phyloP scores from a whole-genome alignment of 2,329 filamentous ascomycete genomes.

The Claviceps sorghi region DNA sequence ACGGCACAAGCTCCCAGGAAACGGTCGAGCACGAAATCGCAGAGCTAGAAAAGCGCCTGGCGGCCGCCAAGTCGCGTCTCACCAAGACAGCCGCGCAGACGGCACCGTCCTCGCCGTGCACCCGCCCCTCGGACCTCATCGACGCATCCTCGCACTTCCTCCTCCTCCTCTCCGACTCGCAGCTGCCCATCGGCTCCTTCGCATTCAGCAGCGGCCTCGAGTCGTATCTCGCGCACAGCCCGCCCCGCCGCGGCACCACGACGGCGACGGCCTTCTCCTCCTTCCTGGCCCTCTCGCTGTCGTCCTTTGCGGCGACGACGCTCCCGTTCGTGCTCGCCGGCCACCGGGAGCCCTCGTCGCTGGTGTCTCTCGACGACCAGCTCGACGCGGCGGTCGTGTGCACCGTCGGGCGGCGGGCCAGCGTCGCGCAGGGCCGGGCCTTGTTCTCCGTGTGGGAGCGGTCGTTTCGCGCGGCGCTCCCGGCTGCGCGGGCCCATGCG shows the following conservation, averaged over 20 bases:
- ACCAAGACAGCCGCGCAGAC: background rate
- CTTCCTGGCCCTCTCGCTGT: slow-evolving; percentile 58
- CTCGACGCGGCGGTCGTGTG: slow-evolving; percentile 66
- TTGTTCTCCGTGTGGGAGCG: slow-evolving; percentile 64
- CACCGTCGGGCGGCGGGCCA: slow-evolving; percentile 63
- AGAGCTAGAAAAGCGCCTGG: slow-evolving; percentile 40
- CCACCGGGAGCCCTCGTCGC: slow-evolving; percentile 35
- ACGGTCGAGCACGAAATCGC: slow-evolving; percentile 39
- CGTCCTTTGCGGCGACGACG: slow-evolving; percentile 55
- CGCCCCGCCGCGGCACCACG: slow-evolving; percentile 16
- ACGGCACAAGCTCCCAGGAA: slow-evolving; percentile 13
- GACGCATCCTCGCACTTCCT: slow-evolving; percentile 43
- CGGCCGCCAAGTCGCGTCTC: slow-evolving; percentile 29
- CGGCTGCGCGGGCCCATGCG: slow-evolving; percentile 11
- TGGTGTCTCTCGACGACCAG: slow-evolving; percentile 53
- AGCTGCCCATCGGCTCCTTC: slow-evolving; percentile 71
- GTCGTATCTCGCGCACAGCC: slow-evolving; percentile 61
- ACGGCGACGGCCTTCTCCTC: slow-evolving; percentile 35
- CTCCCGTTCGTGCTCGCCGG: slow-evolving; percentile 62
- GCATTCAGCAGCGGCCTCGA: slow-evolving; percentile 74
- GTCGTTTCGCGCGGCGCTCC: slow-evolving; percentile 36
- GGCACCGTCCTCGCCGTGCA: background rate
- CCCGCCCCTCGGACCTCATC: too few species aligned
- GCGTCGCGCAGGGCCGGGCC: slow-evolving; percentile 60
- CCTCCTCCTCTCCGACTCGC: slow-evolving; percentile 66